A percentile compares a stretch with the other conserved stretches of the same genome.
These are phyloP conservation scores for Pythium monospermum DNA, from an alignment of 352 stramenopile genomes.

Conservation along the genomic window DNA sequence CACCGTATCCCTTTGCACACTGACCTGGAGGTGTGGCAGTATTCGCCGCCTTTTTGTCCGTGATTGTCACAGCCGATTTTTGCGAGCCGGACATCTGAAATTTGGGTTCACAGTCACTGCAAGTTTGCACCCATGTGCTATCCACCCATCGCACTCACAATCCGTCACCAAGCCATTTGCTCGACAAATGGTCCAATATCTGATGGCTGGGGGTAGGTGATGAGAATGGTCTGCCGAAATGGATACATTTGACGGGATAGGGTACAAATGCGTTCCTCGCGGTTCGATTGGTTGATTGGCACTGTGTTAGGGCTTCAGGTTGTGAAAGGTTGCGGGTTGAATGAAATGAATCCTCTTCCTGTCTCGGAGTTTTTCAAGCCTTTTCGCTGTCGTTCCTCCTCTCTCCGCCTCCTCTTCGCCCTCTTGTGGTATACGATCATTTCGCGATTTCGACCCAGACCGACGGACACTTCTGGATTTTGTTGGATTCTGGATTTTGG, in stretches of 20 bases:
- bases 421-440: conserved; percentile 8
- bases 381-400: not conserved
- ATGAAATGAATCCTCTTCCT: conserved; percentile 14
- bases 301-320: conserved; percentile 17
- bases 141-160: conserved; percentile 22
- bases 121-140: conserved; percentile 16
- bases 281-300: conserved; percentile 10
- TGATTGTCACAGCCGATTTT: conserved; percentile 14
- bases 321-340: conserved; percentile 25
- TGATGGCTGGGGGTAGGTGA: conserved; percentile 19
- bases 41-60: conserved; percentile 5
- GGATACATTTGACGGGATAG: conserved; percentile 24
- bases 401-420: not conserved
- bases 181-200: conserved; percentile 14
- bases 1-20: too few relatives aligned
- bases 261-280: not conserved
- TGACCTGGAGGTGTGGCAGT: too few relatives aligned
- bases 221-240: conserved; percentile 18
- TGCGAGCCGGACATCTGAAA: conserved; percentile 1
- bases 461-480: not conserved
- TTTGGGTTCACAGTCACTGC: not conserved
- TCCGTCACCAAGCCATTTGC: conserved; percentile 7
- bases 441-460: conserved; percentile 21
- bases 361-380: not conserved
- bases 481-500: not conserved